phyloP scores from a whole-genome alignment of 805 yeast species.

The Candida wancherniae region DNA sequence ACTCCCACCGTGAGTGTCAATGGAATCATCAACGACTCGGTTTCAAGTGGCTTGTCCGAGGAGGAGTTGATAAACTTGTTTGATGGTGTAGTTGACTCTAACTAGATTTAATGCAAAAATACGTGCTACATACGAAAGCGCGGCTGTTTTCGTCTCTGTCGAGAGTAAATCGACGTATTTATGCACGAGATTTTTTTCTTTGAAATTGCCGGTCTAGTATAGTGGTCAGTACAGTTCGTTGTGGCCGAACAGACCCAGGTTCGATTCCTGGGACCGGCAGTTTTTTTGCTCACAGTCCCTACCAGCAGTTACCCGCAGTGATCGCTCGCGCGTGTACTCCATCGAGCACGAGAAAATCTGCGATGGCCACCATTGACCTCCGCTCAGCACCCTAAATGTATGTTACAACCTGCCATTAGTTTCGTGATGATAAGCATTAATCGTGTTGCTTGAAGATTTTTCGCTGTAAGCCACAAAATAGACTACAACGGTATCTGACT shows the following conservation, averaged over 20 bases:
- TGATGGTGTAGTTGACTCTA: constrained; percentile 13
- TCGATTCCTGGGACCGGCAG: constrained; percentile 71
- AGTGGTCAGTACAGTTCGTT: constrained; percentile 71
- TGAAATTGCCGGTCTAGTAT: constrained; percentile 41
- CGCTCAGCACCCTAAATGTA: constrained; percentile 12
- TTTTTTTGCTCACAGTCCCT: constrained; percentile 20
- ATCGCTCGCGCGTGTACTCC: constrained; percentile 1
- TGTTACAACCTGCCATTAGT: constrained; percentile 10
- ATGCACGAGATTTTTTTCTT: neutral
- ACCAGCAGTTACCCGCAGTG: constrained; percentile 15
- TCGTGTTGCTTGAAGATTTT: constrained; percentile 26
- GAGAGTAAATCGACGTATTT: too few relatives aligned
- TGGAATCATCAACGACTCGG: constrained; percentile 54
- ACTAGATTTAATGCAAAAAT: neutral
- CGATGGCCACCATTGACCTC: too few relatives aligned
- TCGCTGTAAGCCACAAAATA: constrained; percentile 65
- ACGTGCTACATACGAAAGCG: neutral
- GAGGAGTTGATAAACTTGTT: constrained; percentile 42
- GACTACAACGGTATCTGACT: constrained; percentile 98
- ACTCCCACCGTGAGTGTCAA: constrained; percentile 75
- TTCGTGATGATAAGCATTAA: constrained; percentile 20
- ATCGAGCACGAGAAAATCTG: neutral
- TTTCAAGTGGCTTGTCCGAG: constrained; percentile 59
- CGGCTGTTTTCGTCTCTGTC: too few relatives aligned
- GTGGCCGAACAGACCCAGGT: constrained; percentile 73